Evolutionary conservation across 345 rosid species (phyloP).

Genomic region (Microthlaspi erraticum): DNA sequence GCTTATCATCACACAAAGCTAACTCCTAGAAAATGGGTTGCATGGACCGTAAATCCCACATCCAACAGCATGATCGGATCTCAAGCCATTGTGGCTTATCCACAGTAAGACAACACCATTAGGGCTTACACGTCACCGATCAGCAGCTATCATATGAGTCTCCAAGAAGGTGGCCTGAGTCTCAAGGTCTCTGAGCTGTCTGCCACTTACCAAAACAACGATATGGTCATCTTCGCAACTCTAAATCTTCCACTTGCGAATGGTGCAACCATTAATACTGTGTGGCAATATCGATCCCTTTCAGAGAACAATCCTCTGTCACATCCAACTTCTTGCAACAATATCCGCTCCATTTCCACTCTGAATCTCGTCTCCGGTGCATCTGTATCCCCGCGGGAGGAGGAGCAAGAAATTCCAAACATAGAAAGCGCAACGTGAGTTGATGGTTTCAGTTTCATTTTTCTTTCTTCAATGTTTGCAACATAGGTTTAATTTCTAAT

Average conservation of each 20-base stretch:
- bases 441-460: background rate
- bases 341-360: conserved; percentile 61
- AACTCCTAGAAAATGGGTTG: conserved; percentile 65
- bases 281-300: conserved; percentile 87
- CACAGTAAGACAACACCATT: conserved; percentile 56
- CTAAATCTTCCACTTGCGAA: conserved; percentile 47
- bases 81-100: conserved; percentile 84
- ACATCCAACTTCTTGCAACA: conserved; percentile 63
- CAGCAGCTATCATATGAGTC: conserved; percentile 51
- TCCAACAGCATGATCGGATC: conserved; percentile 73
- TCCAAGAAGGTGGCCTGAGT: conserved; percentile 62
- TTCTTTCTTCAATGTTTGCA: conserved; percentile 1
- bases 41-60: conserved; percentile 88
- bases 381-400: conserved; percentile 36
- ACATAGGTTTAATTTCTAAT: background rate
- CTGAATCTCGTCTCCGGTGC: conserved; percentile 64
- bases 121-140: conserved; percentile 72
- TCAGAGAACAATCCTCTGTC: conserved; percentile 47
- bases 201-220: conserved; percentile 57
- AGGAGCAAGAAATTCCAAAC: conserved; percentile 49
- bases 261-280: conserved; percentile 57
- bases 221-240: conserved; percentile 73
- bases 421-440: conserved; percentile 64
- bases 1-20: conserved; percentile 73
- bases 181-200: conserved; percentile 64